Conservation (phyloP, 2,329 filamentous ascomycete species). For the Dichotomopilus funicola region DNA sequence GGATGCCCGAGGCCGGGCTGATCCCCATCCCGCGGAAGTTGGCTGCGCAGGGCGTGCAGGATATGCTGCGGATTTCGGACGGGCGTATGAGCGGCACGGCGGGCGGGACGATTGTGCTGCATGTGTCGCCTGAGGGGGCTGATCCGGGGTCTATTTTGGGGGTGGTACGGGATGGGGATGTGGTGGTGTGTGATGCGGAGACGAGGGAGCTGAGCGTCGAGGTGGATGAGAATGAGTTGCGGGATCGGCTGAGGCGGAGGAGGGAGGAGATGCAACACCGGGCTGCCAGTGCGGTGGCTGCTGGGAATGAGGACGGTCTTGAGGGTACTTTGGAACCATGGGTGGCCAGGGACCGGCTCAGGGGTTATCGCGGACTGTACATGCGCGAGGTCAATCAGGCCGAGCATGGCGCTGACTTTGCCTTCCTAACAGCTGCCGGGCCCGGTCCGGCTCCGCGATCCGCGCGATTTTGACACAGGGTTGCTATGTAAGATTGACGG, state of each 20-base stretch:
- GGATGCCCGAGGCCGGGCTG: conserved; percentile 79
- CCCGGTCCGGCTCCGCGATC: neutral
- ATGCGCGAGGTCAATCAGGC: conserved; percentile 55
- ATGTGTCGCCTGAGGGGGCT: conserved; percentile 80
- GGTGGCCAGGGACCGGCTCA: conserved; percentile 23
- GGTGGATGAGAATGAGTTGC: conserved; percentile 64
- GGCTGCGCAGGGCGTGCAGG: conserved; percentile 65
- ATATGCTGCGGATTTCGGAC: conserved; percentile 80
- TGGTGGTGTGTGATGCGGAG: conserved; percentile 70
- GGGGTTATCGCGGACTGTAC: conserved; percentile 55
- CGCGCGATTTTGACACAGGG: too few species aligned
- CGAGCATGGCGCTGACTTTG: conserved; percentile 53
- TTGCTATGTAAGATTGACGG: too few species aligned
- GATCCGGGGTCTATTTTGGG: conserved; percentile 70
- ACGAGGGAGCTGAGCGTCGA: conserved; percentile 53
- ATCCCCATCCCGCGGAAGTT: conserved; percentile 66
- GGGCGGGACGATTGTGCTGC: conserved; percentile 84
- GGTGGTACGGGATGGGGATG: conserved; percentile 67
- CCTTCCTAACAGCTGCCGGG: conserved; percentile 47
- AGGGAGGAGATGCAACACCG: conserved; percentile 18
- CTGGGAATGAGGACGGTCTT: conserved; percentile 19
- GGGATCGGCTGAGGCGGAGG: conserved; percentile 46
- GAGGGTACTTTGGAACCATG: conserved; percentile 18
- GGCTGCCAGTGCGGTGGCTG: neutral
- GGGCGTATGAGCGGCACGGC: conserved; percentile 80